Base-by-base conservation (phyloP, 129 eudicot species). In the Flaveria robusta region DNA sequence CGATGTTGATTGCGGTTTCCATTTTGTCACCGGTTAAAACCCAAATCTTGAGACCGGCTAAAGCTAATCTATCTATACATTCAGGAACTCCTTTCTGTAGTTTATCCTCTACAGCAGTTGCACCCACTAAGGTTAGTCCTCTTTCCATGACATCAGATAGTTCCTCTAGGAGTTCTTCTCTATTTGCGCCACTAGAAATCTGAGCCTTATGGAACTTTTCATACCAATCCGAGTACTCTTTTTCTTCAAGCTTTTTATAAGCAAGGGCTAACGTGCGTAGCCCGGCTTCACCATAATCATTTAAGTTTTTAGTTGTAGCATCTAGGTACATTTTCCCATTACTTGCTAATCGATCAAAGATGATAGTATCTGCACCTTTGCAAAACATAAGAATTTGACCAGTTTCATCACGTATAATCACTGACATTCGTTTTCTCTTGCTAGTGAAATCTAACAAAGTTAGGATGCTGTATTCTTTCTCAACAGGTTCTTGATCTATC, bases 301-400 rank as follows among this genome's bases (percentile, higher is more conserved):
- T 80, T 8, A 91, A 74, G 43, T 91, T 89, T 51, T 74, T 81
- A 0, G 85, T 86, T 7, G 89, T 88, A 11, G 89, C 82, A 6
- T 84, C 86, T 7, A 82, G 68, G 72, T 66, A 91, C 62, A 74
- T 84, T 74, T 87, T 88, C 26, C 97, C 97, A 9, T 67, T 45
- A 37, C 66, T 79, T 0, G 91, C 80, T 62, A 91, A 64, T 13
- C 97, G 80, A 7, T 91, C 97, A 64, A 88, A 86, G 0, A 91
- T 91, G 27, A 91, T 86, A 4, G 85, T 84, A 65, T 91, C 97
- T 19, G 97, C 97, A 2, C 97, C 97, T 88, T 91, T 91, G 85
- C 94, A 91, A 14, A 91, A 54, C 68, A 88, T 85, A 16, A 84
- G 55, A 55, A 88, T 77, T 63, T 83, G 83, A 9, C 88, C 94